Evolutionary conservation across 306 rosid species (phyloP).

Genomic region (Argentina anserina): DNA sequence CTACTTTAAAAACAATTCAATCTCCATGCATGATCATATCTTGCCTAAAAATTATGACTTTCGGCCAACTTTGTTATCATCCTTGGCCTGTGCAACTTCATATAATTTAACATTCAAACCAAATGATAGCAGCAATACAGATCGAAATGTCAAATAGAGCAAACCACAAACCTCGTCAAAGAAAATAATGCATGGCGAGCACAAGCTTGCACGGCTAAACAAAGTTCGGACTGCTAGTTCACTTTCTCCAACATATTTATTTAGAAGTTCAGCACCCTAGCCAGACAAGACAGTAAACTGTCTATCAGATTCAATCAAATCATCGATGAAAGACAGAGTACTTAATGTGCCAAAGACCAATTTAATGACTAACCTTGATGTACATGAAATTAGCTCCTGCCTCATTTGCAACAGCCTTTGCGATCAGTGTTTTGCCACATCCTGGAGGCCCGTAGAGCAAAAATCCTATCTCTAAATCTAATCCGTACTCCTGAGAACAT

Average conservation of each 20-base stretch:
- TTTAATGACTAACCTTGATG: slow-evolving; percentile 56
- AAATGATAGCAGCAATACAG: no score
- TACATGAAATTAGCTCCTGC: slow-evolving; percentile 87
- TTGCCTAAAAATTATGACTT: no score
- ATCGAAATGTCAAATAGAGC: no score
- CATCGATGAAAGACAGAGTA: no score
- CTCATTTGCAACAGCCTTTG: slow-evolving; percentile 89
- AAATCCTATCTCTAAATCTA: slow-evolving; percentile 69
- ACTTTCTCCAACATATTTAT: slow-evolving; percentile 92
- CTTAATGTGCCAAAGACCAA: no score
- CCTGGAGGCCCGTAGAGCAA: slow-evolving; percentile 96
- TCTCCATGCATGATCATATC: no score
- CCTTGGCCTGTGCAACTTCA: background rate
- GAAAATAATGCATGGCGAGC: slow-evolving; percentile 76
- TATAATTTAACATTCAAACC: no score
- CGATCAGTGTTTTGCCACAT: slow-evolving; percentile 91
- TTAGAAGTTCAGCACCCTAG: slow-evolving; percentile 90
- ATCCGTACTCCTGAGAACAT: no score
- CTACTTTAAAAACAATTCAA: no score
- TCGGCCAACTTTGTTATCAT: no score
- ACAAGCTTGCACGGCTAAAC: slow-evolving; percentile 76
- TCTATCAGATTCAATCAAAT: no score
- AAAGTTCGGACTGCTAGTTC: slow-evolving; percentile 61
- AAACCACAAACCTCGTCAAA: slow-evolving; percentile 72
- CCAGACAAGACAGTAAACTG: no score